These are phyloP conservation scores for Daldinia loculata DNA, from an alignment of 495 filamentous ascomycete genomes.

Conservation along the genomic window DNA sequence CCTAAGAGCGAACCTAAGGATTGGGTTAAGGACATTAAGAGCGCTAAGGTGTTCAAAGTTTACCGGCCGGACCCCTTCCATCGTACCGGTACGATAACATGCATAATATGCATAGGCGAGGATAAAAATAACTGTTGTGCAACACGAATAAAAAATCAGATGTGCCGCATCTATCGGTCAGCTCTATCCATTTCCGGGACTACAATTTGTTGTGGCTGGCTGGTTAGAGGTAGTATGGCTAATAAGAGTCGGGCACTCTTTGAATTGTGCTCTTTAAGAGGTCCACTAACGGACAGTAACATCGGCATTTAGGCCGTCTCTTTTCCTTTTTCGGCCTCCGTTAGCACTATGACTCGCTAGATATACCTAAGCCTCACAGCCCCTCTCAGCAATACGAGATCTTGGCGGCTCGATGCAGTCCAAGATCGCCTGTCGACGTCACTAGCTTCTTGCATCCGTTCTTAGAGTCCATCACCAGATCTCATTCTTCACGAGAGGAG, in stretches of 20 bases:
- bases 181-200: constrained; percentile 11
- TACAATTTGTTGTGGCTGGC: background rate
- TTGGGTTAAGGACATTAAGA: background rate
- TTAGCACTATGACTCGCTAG: constrained; percentile 12
- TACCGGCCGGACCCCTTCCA: constrained; percentile 20
- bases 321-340: constrained; percentile 28
- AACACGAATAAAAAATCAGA: constrained; percentile 18
- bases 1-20: background rate
- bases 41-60: background rate
- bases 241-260: background rate
- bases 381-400: constrained; percentile 40
- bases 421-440: constrained; percentile 39
- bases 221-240: background rate
- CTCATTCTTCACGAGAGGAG: constrained; percentile 27
- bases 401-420: constrained; percentile 32
- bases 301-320: constrained; percentile 18
- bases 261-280: constrained; percentile 1
- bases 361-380: constrained; percentile 29
- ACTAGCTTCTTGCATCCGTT: constrained; percentile 30
- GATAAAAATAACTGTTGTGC: constrained; percentile 26
- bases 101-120: constrained; percentile 25
- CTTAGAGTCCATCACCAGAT: constrained; percentile 35
- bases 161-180: constrained; percentile 4
- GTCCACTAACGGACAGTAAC: constrained; percentile 6
- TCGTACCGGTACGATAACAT: constrained; percentile 28